These are phyloP conservation scores for Leucosporidium scottii DNA, from an alignment of 768 basidiomycete species.

Conservation along the genomic window DNA sequence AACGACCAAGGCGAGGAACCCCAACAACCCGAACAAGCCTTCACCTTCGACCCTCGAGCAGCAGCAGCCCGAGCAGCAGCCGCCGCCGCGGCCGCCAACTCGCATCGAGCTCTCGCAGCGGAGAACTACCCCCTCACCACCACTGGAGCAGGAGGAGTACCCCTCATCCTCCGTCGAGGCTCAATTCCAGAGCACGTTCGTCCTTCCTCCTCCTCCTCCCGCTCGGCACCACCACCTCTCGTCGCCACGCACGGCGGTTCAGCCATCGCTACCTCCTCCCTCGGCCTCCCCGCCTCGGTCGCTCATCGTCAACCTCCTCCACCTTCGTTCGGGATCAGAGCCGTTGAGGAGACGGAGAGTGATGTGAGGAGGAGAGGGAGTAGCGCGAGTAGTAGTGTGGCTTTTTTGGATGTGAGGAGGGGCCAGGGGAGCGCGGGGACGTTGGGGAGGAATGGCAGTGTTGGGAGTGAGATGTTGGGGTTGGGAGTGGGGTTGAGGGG, in stretches of 20 bases:
- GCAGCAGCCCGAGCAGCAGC: too few species aligned
- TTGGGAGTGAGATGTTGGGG: background rate
- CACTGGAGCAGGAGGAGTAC: background rate
- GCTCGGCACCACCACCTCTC: too few species aligned
- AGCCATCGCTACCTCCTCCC: background rate
- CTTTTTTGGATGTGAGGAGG: background rate
- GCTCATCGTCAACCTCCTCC: background rate
- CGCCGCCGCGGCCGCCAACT: too few species aligned
- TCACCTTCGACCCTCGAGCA: too few species aligned
- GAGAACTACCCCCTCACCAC: background rate
- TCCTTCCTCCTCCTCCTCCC: too few species aligned
- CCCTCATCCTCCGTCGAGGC: background rate
- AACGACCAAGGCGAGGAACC: too few species aligned
- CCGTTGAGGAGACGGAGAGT: constrained; percentile 8
- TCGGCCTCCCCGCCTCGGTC: background rate
- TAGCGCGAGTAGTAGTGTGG: background rate
- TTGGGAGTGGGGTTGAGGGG: background rate
- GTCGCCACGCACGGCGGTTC: too few species aligned
- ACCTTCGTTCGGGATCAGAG: constrained; percentile 20
- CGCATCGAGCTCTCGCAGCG: too few species aligned
- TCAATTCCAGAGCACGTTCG: background rate
- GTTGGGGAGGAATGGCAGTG: background rate
- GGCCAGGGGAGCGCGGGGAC: background rate
- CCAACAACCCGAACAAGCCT: too few species aligned
- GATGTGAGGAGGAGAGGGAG: background rate